Evolutionary conservation across 371 early-diverging fungal species (phyloP).

Genomic region (Mortierella sp.): DNA sequence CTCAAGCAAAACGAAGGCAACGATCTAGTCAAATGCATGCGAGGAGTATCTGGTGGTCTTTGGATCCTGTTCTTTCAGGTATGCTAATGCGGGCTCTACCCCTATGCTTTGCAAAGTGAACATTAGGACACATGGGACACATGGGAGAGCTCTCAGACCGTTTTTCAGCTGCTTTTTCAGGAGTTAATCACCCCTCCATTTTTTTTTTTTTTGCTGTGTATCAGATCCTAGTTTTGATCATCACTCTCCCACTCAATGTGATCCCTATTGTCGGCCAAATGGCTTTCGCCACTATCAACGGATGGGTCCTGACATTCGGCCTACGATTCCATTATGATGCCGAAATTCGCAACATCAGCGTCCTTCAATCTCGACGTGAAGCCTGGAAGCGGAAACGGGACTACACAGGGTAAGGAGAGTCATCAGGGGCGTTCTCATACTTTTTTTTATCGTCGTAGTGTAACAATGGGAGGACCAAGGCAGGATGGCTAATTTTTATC

Average conservation of each 20-base stretch:
- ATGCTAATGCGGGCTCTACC: neutral
- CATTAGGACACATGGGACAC: neutral
- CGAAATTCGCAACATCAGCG: constrained; percentile 35
- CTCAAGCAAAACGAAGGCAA: constrained; percentile 51
- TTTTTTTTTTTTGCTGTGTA: neutral
- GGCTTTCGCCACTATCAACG: constrained; percentile 27
- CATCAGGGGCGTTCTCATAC: no score
- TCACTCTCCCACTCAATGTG: constrained; percentile 45
- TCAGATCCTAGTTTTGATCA: constrained; percentile 37
- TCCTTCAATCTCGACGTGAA: constrained; percentile 29
- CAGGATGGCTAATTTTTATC: no score
- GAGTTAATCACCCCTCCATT: neutral
- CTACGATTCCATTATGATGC: constrained; percentile 37
- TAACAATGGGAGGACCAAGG: no score
- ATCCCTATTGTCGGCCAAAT: constrained; percentile 45
- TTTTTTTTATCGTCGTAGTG: neutral
- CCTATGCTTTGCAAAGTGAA: neutral
- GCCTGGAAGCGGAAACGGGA: constrained; percentile 36
- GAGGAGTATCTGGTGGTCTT: constrained; percentile 45
- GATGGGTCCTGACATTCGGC: constrained; percentile 42
- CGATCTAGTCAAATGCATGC: constrained; percentile 46
- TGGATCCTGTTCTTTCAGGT: constrained; percentile 40
- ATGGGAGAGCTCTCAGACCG: neutral
- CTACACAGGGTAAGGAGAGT: constrained; percentile 15
- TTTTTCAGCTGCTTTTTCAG: no score